Percentiles rank a stretch among this genome's conserved stretches.
Evolutionary conservation across 2,329 filamentous ascomycete genomes (phyloP).

Genomic region (Claviceps paspali): DNA sequence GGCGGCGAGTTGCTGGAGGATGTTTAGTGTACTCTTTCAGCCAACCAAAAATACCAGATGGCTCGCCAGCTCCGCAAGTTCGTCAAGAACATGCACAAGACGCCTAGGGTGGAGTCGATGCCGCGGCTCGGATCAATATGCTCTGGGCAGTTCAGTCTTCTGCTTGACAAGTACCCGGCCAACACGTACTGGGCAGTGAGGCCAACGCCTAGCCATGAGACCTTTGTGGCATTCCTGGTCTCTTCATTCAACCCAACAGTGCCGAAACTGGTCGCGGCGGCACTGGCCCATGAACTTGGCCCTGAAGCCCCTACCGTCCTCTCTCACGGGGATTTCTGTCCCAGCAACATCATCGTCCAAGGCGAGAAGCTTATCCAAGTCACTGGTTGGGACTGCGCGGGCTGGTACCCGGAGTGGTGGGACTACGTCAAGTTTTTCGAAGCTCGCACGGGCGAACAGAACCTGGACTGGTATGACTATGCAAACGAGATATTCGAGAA

Average conservation of each 20-base stretch:
- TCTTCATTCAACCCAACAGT: slow-evolving; percentile 13
- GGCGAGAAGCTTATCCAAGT: slow-evolving; percentile 12
- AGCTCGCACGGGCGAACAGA: slow-evolving; percentile 12
- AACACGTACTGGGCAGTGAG: no score
- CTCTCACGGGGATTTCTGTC: slow-evolving; percentile 14
- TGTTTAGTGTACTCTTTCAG: slow-evolving; percentile 12
- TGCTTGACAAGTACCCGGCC: no score
- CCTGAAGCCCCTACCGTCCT: slow-evolving; percentile 9
- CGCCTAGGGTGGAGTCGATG: background rate
- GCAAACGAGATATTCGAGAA: slow-evolving; percentile 14
- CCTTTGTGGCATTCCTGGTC: slow-evolving; percentile 13
- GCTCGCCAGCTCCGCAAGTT: slow-evolving; percentile 14
- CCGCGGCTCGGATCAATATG: slow-evolving; percentile 9
- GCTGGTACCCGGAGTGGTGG: slow-evolving; percentile 20
- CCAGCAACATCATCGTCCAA: slow-evolving; percentile 15
- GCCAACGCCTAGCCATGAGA: slow-evolving; percentile 4
- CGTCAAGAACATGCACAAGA: slow-evolving; percentile 11
- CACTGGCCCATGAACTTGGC: slow-evolving; percentile 10
- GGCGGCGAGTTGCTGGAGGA: slow-evolving; percentile 15
- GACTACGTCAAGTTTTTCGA: slow-evolving; percentile 21
- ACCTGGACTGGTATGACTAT: slow-evolving; percentile 18
- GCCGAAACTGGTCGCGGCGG: slow-evolving; percentile 10
- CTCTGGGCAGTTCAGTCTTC: slow-evolving; percentile 9
- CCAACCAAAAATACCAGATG: slow-evolving; percentile 11
- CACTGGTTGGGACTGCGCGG: slow-evolving; percentile 17